Evolutionary conservation across 1,284 basidiomycete species (phyloP).

Genomic region (Sanghuangporus baumii): DNA sequence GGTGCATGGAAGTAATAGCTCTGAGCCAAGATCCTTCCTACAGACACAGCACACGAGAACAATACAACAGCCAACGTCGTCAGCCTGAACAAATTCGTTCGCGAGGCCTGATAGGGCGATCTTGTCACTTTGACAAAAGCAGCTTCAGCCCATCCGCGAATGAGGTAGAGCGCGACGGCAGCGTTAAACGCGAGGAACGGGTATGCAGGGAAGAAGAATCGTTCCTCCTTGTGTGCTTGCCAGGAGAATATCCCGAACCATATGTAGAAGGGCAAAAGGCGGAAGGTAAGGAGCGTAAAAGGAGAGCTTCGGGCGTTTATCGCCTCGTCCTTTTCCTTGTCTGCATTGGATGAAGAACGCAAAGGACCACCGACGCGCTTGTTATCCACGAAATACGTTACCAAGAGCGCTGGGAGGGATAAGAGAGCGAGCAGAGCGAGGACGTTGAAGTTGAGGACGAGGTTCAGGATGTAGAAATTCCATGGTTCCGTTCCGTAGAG

Average conservation of each 20-base stretch:
- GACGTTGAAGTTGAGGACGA: slow-evolving; percentile 92
- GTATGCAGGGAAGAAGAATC: slow-evolving; percentile 96
- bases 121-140: slow-evolving; percentile 68
- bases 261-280: slow-evolving; percentile 83
- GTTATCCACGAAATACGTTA: slow-evolving; percentile 74
- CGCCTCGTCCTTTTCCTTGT: slow-evolving; percentile 16
- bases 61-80: slow-evolving; percentile 71
- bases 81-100: slow-evolving; percentile 68
- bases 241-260: slow-evolving; percentile 78
- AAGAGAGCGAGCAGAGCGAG: slow-evolving; percentile 75
- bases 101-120: slow-evolving; percentile 85
- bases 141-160: slow-evolving; percentile 83
- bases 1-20: slow-evolving; percentile 92
- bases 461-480: slow-evolving; percentile 80
- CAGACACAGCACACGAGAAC: slow-evolving; percentile 61
- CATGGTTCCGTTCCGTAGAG: slow-evolving; percentile 92
- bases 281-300: slow-evolving; percentile 67
- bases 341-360: slow-evolving; percentile 3
- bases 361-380: slow-evolving; percentile 60
- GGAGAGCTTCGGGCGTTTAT: slow-evolving; percentile 53
- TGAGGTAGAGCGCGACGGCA: slow-evolving; percentile 76
- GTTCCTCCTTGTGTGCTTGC: slow-evolving; percentile 96
- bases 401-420: slow-evolving; percentile 72
- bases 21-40: slow-evolving; percentile 76
- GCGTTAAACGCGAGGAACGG: slow-evolving; percentile 93